Evolutionary conservation across 1,284 basidiomycete species (phyloP).

Genomic region (Ceratobasidium sp.): DNA sequence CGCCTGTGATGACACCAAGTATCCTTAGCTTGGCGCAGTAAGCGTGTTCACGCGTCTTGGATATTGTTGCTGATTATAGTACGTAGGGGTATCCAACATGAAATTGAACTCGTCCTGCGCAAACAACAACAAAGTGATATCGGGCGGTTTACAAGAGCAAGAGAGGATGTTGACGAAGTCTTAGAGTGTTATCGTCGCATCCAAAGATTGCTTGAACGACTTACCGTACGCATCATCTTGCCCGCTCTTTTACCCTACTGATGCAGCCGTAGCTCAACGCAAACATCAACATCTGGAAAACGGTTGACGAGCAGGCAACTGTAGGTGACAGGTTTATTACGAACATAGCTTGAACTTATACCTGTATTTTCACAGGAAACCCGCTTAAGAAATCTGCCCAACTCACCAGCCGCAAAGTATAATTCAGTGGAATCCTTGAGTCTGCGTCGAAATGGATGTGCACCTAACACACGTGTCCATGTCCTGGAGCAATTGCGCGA

Average conservation of each 20-base stretch:
- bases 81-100: constrained; percentile 7
- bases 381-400: neutral
- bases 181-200: neutral
- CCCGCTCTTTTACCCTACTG: neutral
- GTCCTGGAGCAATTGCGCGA: neutral
- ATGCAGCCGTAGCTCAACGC: neutral
- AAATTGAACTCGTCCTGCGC: neutral
- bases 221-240: neutral
- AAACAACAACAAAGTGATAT: neutral
- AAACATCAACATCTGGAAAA: constrained; percentile 8
- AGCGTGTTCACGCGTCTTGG: neutral
- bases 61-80: neutral
- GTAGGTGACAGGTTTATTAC: neutral
- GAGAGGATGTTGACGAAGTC: neutral
- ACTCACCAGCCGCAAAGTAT: neutral
- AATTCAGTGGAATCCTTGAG: neutral
- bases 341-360: neutral
- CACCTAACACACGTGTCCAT: neutral
- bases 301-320: neutral
- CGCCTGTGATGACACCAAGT: neutral
- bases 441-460: neutral
- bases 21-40: neutral
- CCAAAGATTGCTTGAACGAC: neutral
- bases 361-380: neutral
- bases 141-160: neutral